Conservation (phyloP, 78 protist species). For the Polysphondylium violaceum region DNA sequence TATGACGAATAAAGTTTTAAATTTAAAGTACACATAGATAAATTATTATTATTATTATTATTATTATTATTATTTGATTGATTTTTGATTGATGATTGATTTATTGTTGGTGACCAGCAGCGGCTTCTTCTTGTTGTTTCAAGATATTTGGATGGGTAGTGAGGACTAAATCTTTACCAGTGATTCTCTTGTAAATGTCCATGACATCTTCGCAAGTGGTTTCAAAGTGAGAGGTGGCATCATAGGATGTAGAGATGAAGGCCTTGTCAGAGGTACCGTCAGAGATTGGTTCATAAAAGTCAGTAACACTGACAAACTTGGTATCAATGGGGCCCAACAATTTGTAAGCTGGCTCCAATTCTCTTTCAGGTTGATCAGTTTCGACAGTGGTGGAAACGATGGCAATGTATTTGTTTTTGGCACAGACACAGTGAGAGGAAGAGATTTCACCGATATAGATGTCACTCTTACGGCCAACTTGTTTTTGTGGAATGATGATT, state of each 20-base stretch:
- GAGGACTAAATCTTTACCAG: conserved; percentile 86
- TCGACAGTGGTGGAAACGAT: conserved; percentile 94
- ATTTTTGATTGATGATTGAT: too few species aligned
- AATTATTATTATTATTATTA: too few species aligned
- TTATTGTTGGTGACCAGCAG: too few species aligned
- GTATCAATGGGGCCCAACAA: conserved; percentile 92
- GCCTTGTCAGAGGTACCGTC: conserved; percentile 85
- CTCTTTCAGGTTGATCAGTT: conserved; percentile 94
- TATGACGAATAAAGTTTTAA: too few species aligned
- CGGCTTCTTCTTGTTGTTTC: conserved; percentile 30
- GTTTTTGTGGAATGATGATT: conserved; percentile 97
- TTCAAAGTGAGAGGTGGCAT: conserved; percentile 95
- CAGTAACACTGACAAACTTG: conserved; percentile 81
- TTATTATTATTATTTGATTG: too few species aligned
- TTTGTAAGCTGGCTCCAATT: conserved; percentile 92
- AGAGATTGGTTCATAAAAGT: conserved; percentile 85
- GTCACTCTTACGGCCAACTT: conserved; percentile 90
- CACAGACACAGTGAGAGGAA: conserved; percentile 90
- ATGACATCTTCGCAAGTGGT: conserved; percentile 89
- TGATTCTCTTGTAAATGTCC: conserved; percentile 82
- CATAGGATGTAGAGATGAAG: conserved; percentile 91
- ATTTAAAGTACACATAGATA: too few species aligned
- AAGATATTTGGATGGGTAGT: conserved; percentile 50
- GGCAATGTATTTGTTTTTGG: conserved; percentile 96
- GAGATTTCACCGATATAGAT: conserved; percentile 95